Evolutionary conservation across 1,284 basidiomycete species (phyloP), one percentile per base, ranked within the genome.

Genomic region (Sporisorium iseilematis-ciliati): DNA sequence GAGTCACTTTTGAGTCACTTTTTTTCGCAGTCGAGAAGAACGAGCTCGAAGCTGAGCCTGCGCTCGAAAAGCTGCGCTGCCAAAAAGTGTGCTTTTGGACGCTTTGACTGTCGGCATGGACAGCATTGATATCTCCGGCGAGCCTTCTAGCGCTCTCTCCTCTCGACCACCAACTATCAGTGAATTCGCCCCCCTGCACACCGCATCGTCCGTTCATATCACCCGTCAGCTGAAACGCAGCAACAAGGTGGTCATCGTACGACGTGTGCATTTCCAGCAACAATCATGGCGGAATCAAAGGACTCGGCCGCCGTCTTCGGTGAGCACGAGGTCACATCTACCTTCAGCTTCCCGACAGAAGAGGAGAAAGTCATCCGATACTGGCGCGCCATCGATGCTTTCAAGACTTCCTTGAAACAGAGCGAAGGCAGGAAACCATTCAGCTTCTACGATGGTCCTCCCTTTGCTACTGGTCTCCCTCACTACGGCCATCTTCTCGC

Each of bases 381-480:
- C 87, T 99, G 97, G 97, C 89, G 90, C 74, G 94, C 95, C 84
- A 99, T 99, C 85, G 94, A 99, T 88, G 97, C 97, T 59, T 99
- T 99, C 88, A 90, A 92, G 86, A 97, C 95, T 6, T 94, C 92
- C 81, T 87, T 97, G 79, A 94, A 94, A 87, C 91, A 97, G 63
- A 94, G 93, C 3, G 92, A 97, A 85, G 94, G 93, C 10, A 89
- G 91, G 51, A 93, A 94, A 48, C 90, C 93, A 77, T 98, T 90
- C 87, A 91, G 93, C 46, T 99, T 99, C 88, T 98, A 95, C 87
- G 97, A 99, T 85, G 96, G 97, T 2, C 96, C 96, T 7, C 96
- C 96, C 1, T 99, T 98, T 83, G 96, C 96, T 1, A 98, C 97
- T 6, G 97, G 97, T 63, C 88, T 97, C 76, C 97, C 96, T 5